Evolutionary conservation across 1,284 basidiomycete genomes (phyloP).

Genomic region (Cryptococcus depauperatus): DNA sequence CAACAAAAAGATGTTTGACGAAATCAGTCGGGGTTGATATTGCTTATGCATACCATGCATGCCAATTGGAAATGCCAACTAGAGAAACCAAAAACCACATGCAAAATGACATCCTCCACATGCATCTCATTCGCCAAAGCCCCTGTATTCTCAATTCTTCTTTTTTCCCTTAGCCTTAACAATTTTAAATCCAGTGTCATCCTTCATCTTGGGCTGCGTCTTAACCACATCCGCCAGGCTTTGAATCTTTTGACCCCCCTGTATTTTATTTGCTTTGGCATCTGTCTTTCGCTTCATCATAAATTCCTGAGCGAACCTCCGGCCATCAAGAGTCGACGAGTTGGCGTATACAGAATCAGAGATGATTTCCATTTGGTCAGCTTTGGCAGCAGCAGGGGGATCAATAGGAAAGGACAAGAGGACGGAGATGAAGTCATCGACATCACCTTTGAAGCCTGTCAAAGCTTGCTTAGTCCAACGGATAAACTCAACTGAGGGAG

Average conservation of each 20-base stretch:
- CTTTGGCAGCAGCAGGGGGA: conserved; percentile 55
- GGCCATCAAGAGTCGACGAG: conserved; percentile 86
- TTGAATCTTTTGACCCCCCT: conserved; percentile 9
- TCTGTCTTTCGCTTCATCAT: conserved; percentile 76
- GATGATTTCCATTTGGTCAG: conserved; percentile 70
- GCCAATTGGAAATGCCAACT: no score
- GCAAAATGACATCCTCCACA: no score
- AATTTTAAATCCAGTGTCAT: conserved; percentile 82
- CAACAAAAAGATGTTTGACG: no score
- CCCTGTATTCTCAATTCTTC: conserved; percentile 30
- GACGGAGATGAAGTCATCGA: conserved; percentile 90
- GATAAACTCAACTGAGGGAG: conserved; percentile 79
- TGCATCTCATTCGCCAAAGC: no score
- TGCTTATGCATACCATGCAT: no score
- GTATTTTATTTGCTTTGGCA: conserved; percentile 26
- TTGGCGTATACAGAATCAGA: conserved; percentile 87
- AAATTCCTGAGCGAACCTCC: conserved; percentile 88
- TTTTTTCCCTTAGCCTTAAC: conserved; percentile 90
- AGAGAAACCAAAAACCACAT: no score
- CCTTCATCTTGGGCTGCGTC: conserved; percentile 65
- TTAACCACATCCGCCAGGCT: conserved; percentile 59
- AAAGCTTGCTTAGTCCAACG: conserved; percentile 84
- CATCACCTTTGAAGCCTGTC: conserved; percentile 75
- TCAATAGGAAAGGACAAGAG: conserved; percentile 82
- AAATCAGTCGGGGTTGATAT: no score